phyloP scores from a whole-genome alignment of 495 filamentous ascomycete genomes.

The Xylaria longipes region DNA sequence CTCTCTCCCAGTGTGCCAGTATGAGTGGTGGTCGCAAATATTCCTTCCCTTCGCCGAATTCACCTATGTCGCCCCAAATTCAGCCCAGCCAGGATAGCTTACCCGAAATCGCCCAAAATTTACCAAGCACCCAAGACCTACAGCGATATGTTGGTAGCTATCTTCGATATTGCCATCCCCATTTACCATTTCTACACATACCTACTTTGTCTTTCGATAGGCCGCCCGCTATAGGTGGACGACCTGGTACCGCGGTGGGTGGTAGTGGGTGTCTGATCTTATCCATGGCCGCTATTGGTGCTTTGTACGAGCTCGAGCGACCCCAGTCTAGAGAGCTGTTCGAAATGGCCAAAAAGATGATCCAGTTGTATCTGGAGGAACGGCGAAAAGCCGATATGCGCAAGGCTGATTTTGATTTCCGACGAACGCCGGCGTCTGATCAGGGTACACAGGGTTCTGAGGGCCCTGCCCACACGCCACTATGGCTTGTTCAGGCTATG shows the following conservation, averaged over 20 bases:
- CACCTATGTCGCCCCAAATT: slow-evolving; percentile 65
- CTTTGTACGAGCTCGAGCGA: slow-evolving; percentile 89
- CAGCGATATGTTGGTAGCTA: slow-evolving; percentile 93
- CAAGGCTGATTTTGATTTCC: slow-evolving; percentile 74
- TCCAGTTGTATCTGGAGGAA: slow-evolving; percentile 91
- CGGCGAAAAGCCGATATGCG: slow-evolving; percentile 87
- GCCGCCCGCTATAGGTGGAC: slow-evolving; percentile 68
- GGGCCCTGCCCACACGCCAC: slow-evolving; percentile 77
- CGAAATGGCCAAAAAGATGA: slow-evolving; percentile 93
- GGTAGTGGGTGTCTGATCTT: slow-evolving; percentile 91
- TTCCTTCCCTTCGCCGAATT: slow-evolving; percentile 72
- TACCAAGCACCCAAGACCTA: slow-evolving; percentile 90
- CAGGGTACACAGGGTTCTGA: slow-evolving; percentile 62
- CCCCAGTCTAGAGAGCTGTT: slow-evolving; percentile 84
- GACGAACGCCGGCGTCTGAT: slow-evolving; percentile 59
- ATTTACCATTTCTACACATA: slow-evolving; percentile 91
- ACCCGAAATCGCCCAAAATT: slow-evolving; percentile 54
- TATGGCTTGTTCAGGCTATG: slow-evolving; percentile 99
- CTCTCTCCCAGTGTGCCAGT: slow-evolving; percentile 76
- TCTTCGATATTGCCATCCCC: slow-evolving; percentile 93
- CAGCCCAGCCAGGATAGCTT: slow-evolving; percentile 56
- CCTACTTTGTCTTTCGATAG: slow-evolving; percentile 92
- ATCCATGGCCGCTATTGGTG: slow-evolving; percentile 95
- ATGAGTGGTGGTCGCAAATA: slow-evolving; percentile 79
- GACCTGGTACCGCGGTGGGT: slow-evolving; percentile 66